Conservation (phyloP, 2,329 filamentous ascomycete species). For the Pleomassaria siparia region DNA sequence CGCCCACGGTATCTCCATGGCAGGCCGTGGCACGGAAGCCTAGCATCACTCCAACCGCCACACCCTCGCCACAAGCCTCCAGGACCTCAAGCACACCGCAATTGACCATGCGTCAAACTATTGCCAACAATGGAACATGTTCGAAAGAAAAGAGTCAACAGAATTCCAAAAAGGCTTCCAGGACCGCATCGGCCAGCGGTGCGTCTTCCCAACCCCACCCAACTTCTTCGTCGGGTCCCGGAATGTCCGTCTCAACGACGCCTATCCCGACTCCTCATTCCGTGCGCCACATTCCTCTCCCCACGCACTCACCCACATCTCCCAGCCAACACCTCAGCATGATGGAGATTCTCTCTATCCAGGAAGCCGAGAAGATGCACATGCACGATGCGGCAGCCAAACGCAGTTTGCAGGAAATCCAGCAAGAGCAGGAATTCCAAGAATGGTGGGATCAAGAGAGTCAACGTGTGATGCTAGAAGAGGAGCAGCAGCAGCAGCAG, state of each 20-base stretch:
- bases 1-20: slow-evolving; percentile 38
- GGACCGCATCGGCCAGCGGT: slow-evolving; percentile 13
- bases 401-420: slow-evolving; percentile 88
- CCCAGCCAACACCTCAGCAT: slow-evolving; percentile 71
- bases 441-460: slow-evolving; percentile 95
- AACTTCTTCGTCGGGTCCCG: slow-evolving; percentile 25
- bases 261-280: slow-evolving; percentile 45
- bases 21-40: slow-evolving; percentile 33
- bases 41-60: slow-evolving; percentile 20
- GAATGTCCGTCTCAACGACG: slow-evolving; percentile 39
- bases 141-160: slow-evolving; percentile 31
- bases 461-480: slow-evolving; percentile 66
- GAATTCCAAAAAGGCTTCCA: slow-evolving; percentile 1
- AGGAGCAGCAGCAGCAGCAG: slow-evolving; percentile 44
- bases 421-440: slow-evolving; percentile 95
- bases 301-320: slow-evolving; percentile 64
- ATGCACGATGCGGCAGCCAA: slow-evolving; percentile 85
- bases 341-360: slow-evolving; percentile 84
- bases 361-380: slow-evolving; percentile 79
- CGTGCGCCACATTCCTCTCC: slow-evolving; percentile 51
- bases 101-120: slow-evolving; percentile 64
- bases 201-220: slow-evolving; percentile 30
- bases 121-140: slow-evolving; percentile 40
- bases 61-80: slow-evolving; percentile 19
- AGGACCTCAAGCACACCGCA: slow-evolving; percentile 47